These are phyloP conservation scores for Fusarium nanum DNA, from an alignment of 2,329 filamentous ascomycete genomes.

Conservation along the genomic window DNA sequence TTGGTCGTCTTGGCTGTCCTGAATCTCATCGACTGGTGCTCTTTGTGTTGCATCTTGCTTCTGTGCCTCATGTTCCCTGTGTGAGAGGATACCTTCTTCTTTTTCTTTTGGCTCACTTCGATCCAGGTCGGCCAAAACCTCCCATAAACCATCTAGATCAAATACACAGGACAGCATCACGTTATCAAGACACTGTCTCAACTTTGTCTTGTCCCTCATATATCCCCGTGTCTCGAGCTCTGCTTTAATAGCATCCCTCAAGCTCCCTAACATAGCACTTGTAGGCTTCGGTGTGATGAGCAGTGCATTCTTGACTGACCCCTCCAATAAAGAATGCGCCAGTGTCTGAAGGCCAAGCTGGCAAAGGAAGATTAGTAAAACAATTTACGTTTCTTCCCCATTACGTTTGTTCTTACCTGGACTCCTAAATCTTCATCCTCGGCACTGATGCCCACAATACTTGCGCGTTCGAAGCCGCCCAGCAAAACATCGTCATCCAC, in stretches of 20 bases:
- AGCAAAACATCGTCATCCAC: conserved; percentile 62
- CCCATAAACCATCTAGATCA: conserved; percentile 67
- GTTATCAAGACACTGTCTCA: conserved; percentile 58
- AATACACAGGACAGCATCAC: conserved; percentile 69
- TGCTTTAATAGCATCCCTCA: conserved; percentile 56
- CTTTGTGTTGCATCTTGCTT: background rate
- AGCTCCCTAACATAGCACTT: conserved; percentile 53
- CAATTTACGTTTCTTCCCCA: background rate
- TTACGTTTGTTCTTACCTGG: conserved; percentile 52
- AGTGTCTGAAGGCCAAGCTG: conserved; percentile 63
- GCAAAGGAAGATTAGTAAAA: conserved; percentile 16
- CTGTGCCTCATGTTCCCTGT: background rate
- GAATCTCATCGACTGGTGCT: conserved; percentile 44
- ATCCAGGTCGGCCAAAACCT: conserved; percentile 65
- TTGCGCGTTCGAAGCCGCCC: conserved; percentile 63
- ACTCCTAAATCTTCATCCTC: conserved; percentile 63
- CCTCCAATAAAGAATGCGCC: conserved; percentile 53
- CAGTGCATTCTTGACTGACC: conserved; percentile 49
- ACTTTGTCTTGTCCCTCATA: conserved; percentile 36
- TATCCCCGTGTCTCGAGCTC: conserved; percentile 47
- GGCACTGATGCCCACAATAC: conserved; percentile 65
- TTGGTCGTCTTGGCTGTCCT: conserved; percentile 52
- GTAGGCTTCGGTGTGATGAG: conserved; percentile 63
- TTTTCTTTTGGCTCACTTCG: conserved; percentile 46
- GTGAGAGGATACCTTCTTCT: conserved; percentile 46